Conservation (phyloP, 768 basidiomycete species). For the Mycena galopus region DNA sequence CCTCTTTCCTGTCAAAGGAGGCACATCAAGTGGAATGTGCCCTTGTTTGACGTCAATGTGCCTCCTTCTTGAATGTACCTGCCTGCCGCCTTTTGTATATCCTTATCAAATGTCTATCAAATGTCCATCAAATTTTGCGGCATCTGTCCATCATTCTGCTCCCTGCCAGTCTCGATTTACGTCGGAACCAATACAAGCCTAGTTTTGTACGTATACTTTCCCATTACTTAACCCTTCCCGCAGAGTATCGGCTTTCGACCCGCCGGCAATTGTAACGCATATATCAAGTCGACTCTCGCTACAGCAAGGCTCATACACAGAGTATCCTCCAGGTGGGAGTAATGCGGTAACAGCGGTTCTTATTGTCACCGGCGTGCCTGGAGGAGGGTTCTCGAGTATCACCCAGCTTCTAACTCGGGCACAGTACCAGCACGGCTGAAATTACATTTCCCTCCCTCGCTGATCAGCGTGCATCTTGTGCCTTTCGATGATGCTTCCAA, state of each 20-base stretch:
- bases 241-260: neutral
- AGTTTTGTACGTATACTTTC: slow-evolving; percentile 1
- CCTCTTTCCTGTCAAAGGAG: neutral
- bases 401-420: neutral
- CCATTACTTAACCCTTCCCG: neutral
- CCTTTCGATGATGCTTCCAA: slow-evolving; percentile 2
- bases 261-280: neutral
- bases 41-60: neutral
- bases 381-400: slow-evolving; percentile 1
- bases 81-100: neutral
- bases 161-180: neutral
- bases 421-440: neutral
- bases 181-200: slow-evolving; percentile 1
- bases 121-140: neutral
- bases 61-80: neutral
- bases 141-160: neutral
- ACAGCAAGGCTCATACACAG: neutral
- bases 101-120: neutral
- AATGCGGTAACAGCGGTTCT: neutral
- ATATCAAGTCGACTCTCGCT: neutral
- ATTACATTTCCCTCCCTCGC: neutral
- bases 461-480: neutral
- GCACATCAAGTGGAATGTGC: neutral
- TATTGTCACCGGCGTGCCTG: neutral
- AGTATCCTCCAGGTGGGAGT: neutral